These are phyloP conservation scores for Globisporangium orthogonon DNA, from an alignment of 352 stramenopile genomes.

Conservation along the genomic window DNA sequence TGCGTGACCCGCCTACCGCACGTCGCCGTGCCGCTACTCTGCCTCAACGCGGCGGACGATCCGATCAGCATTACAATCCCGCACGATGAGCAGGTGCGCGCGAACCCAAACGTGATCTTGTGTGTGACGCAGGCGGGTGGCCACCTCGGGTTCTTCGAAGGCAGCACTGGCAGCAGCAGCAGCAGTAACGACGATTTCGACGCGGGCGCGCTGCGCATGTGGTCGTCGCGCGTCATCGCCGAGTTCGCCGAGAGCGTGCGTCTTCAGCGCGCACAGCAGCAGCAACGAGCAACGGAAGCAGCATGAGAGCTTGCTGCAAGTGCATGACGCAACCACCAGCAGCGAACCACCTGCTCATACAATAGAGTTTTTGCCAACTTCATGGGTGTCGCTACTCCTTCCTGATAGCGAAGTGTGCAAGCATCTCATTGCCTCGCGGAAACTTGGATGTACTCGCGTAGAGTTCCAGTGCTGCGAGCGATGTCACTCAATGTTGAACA, in stretches of 20 bases:
- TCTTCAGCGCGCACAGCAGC: constrained; percentile 1
- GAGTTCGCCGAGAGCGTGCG: constrained; percentile 31
- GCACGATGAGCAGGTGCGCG: constrained; percentile 20
- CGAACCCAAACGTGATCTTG: constrained; percentile 43
- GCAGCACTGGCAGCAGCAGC: constrained; percentile 2
- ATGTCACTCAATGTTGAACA: too few species aligned
- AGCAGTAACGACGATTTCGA: background rate
- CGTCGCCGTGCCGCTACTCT: constrained; percentile 38
- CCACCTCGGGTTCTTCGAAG: constrained; percentile 42
- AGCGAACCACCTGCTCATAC: too few species aligned
- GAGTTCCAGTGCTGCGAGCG: too few species aligned
- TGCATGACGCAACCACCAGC: too few species aligned
- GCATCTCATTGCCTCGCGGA: too few species aligned
- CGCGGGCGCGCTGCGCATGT: constrained; percentile 14
- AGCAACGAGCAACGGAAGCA: too few species aligned
- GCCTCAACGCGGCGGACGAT: constrained; percentile 44
- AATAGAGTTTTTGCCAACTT: too few species aligned
- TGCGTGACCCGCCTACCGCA: constrained; percentile 25
- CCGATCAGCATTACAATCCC: constrained; percentile 35
- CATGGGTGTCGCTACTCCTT: too few species aligned
- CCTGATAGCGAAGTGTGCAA: too few species aligned
- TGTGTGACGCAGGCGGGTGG: constrained; percentile 38
- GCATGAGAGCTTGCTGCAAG: too few species aligned
- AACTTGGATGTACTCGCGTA: too few species aligned
- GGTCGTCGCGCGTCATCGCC: constrained; percentile 31